Evolutionary conservation across 2,329 filamentous ascomycete species (phyloP), one percentile per base, ranked within the genome.

Genomic region (Parascedosporium putredinis): DNA sequence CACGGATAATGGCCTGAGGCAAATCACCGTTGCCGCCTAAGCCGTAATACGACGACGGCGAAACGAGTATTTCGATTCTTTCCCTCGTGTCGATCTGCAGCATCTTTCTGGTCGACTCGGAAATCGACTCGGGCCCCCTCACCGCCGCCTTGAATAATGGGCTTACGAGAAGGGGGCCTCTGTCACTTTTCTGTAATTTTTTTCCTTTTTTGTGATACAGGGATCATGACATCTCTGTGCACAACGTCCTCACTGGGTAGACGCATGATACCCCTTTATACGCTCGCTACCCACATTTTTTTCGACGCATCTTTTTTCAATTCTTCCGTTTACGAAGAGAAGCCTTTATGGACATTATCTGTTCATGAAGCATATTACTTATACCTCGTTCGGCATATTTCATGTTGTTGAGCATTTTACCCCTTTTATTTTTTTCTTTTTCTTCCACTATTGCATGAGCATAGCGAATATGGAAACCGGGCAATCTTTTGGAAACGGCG

Each of bases 1-100:
- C 22, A 61, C 65, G 54, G 67, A 73, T 50, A 67, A 68, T 47
- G 71, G 73, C 52, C 56, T 74, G 12, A 69, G 65, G 52, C 71
- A 74, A 50, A 68, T 74, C 23, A 67, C 70, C 24, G 65, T 73
- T 33, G 59, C 65, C 38, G 62, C 69, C 53, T 70, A 60, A 61
- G 54, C 49, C 52, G n/a, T n/a, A 51, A 34, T 49, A 42, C 18
- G 38, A 42, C 18, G 38, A 24, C 23, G 31, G 50, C 23, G 18
- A 52, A n/a, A 33, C 16, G 31, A 36, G 16, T 34, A 31, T 42
- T 42, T 14, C 38, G 18, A 42, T 42, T 42, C 18, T 42, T 24
- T 10, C 12, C 16, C 38, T 31, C 14, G 38, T 20, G 38, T 20
- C 38, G 20, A 24, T 24, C 12, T 6, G 14, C 20, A 20, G 14